Conservation (phyloP, 83 land plant genomes). For the Diphasiastrum complanatum region DNA sequence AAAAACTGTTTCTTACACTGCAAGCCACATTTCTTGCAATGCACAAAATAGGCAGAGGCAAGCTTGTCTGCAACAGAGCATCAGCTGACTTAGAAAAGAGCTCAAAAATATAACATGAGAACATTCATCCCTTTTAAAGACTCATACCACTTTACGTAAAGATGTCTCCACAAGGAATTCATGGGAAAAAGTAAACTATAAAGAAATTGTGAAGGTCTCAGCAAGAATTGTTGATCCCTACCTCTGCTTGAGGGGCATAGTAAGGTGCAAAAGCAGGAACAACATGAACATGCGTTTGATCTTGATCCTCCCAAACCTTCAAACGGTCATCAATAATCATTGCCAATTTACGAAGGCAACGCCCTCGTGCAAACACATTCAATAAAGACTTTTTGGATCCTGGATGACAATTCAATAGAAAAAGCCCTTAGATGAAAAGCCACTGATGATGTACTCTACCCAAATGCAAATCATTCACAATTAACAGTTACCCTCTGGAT, state of each 20-base stretch:
- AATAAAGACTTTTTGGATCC: conserved; percentile 72
- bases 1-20: conserved; percentile 86
- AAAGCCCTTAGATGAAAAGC: background rate
- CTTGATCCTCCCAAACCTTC: conserved; percentile 91
- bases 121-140: background rate
- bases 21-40: conserved; percentile 97
- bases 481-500: too few relatives aligned
- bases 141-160: background rate
- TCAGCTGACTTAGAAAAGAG: background rate
- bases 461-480: too few relatives aligned
- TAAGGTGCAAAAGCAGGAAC: conserved; percentile 89
- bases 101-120: background rate
- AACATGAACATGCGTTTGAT: conserved; percentile 92
- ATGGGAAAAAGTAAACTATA: background rate
- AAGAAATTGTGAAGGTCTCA: too few relatives aligned
- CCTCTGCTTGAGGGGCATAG: conserved; percentile 98
- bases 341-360: conserved; percentile 91
- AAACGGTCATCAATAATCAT: conserved; percentile 95
- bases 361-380: conserved; percentile 60
- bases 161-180: background rate
- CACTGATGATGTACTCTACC: too few relatives aligned
- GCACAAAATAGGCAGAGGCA: conserved; percentile 75
- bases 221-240: conserved; percentile 9
- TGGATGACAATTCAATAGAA: conserved; percentile 13
- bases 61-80: conserved; percentile 49